Evolutionary conservation across 169 alveolate species (phyloP).

Genomic region (Plasmodium cynomolgi): DNA sequence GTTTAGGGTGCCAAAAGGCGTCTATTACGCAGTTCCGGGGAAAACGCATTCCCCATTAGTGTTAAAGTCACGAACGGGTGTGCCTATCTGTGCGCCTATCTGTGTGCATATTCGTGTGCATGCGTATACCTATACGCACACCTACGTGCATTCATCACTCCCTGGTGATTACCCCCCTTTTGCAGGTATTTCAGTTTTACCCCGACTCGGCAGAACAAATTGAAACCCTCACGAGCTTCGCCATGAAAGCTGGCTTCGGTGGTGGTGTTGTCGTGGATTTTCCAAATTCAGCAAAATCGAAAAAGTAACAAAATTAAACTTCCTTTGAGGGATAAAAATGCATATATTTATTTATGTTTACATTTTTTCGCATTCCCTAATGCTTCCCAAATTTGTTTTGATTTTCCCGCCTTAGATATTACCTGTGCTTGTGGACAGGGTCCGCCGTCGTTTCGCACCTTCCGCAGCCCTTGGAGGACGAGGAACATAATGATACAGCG

Average conservation of each 20-base stretch:
- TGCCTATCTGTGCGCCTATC: neutral
- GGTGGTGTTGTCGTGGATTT: conserved; percentile 97
- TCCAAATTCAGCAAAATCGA: conserved; percentile 97
- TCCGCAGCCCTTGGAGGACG: conserved; percentile 71
- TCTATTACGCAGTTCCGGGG: neutral
- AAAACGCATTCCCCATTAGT: neutral
- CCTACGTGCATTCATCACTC: neutral
- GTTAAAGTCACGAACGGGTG: neutral
- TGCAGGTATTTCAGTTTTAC: conserved; percentile 93
- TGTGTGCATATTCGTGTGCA: neutral
- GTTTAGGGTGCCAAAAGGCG: neutral
- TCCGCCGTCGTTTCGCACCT: conserved; percentile 80
- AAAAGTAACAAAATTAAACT: conserved; percentile 85
- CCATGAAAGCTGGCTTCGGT: conserved; percentile 94
- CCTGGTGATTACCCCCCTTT: conserved; percentile 37
- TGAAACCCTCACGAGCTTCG: conserved; percentile 94
- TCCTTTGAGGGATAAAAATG: neutral
- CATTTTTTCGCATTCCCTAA: neutral
- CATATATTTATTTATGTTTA: neutral
- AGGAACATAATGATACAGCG: conserved; percentile 68
- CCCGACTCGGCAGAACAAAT: conserved; percentile 96
- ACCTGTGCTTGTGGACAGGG: conserved; percentile 94
- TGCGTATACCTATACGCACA: neutral
- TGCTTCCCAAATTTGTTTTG: neutral
- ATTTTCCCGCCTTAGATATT: conserved; percentile 78